Evolutionary conservation across 2,329 filamentous ascomycete genomes (phyloP).

Genomic region (Pezicula carpinea): DNA sequence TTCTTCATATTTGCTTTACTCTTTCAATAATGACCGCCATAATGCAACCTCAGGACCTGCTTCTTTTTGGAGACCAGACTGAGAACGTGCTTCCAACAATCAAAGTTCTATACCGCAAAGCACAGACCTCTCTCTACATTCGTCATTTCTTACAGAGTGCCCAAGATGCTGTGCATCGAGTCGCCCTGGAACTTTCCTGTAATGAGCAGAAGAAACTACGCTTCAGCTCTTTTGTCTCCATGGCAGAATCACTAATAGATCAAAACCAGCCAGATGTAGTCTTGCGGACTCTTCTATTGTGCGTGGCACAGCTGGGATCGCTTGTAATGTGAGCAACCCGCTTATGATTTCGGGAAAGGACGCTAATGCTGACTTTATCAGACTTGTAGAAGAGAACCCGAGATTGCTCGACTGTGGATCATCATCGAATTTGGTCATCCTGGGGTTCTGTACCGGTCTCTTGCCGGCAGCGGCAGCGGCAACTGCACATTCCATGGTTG

Average conservation of each 20-base stretch:
- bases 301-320: not conserved
- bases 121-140: not conserved
- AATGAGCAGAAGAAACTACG: slow-evolving; percentile 1
- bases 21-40: not conserved
- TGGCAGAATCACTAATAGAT: not conserved
- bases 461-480: slow-evolving; percentile 14
- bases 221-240: not conserved
- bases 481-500: slow-evolving; percentile 5
- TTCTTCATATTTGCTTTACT: not conserved
- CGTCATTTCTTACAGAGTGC: not conserved
- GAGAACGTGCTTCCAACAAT: slow-evolving; percentile 1
- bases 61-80: slow-evolving; percentile 4
- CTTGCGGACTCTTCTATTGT: slow-evolving; percentile 1
- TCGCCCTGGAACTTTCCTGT: not conserved
- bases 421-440: not conserved
- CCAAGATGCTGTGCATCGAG: slow-evolving; percentile 2
- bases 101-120: not conserved
- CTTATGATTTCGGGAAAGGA: not conserved
- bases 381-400: not conserved
- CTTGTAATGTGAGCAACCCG: not conserved
- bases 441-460: slow-evolving; percentile 17
- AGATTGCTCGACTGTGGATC: not conserved
- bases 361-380: not conserved
- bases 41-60: not conserved
- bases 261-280: not conserved